Base-by-base conservation (phyloP, 805 yeast genomes). In the Candida silvicultrix region DNA sequence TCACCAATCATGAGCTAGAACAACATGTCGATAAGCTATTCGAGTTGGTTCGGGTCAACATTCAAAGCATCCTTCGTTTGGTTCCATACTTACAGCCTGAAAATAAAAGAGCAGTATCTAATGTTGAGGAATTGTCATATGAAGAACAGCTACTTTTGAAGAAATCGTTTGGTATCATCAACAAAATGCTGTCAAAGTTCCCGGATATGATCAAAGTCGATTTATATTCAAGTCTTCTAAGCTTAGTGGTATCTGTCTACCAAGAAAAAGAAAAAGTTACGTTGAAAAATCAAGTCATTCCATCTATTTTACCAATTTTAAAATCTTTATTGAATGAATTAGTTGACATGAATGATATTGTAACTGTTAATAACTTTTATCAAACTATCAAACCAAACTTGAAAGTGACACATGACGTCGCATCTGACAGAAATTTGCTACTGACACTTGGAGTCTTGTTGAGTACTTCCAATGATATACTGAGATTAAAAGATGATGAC, bases 11-110 rank as follows among this genome's bases (percentile, higher is more conserved):
- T 10, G 71, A 68, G 34, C 67, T 80, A 45, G 67, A 74, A 31
- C 64, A 69, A 25, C 83, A 81, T 43, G 82, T 86, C 45, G 95
- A 88, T 54, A 88, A 86, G 56, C 66, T 89, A 39, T 88, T 92
- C 62, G 97, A 92, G 59, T 68, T 90, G 22, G 65, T 89, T 42
- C 72, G 96, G 50, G 74, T 89, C 6, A 75, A 78, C 16, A 71
- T 85, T 68, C 69, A 82, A 19, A 83, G 87, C 0, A 65, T 89
- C 16, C 74, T 82, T 23, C 72, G 69, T 28, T 65, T 75, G 9
- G 64, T 85, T 38, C 90, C 95, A 9, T 37, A 37, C 16, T 37
- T 37, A 15, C 25, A 37, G 15, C 39, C 9, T 7, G 39, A 37
- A 9, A 21, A 15, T 5, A 20, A 37, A 6, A 37, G 39, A 16